phyloP scores from a whole-genome alignment of 2,329 filamentous ascomycete genomes.

The Tothia fuscella region DNA sequence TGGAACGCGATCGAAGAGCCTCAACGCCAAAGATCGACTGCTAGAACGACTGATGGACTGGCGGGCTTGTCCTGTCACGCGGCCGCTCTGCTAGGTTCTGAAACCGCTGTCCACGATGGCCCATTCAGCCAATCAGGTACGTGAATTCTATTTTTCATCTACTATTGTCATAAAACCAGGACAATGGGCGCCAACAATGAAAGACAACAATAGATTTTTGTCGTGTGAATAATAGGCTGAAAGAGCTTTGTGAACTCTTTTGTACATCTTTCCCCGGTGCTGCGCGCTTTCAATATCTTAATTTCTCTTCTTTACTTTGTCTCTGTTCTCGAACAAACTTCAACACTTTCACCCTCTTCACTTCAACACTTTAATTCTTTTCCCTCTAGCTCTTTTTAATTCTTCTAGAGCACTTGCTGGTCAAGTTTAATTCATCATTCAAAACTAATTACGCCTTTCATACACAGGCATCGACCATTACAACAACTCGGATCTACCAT shows the following conservation, averaged over 20 bases:
- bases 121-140: not conserved
- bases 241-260: no score
- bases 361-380: not conserved
- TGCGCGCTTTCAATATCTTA: no score
- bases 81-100: not conserved
- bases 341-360: no score
- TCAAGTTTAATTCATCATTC: not conserved
- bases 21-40: slow-evolving; percentile 25
- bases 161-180: not conserved
- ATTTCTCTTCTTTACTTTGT: no score
- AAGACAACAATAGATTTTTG: no score
- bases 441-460: not conserved
- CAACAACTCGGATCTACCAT: not conserved
- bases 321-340: no score
- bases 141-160: not conserved
- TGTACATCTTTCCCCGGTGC: no score
- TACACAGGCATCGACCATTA: not conserved
- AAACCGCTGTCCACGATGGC: not conserved
- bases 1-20: slow-evolving; percentile 23
- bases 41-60: slow-evolving; percentile 2
- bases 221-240: no score
- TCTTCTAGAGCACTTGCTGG: slow-evolving; percentile 4
- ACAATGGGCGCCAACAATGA: no score
- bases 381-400: not conserved
- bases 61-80: not conserved